Evolutionary conservation across 192 early-diverging fungal species (phyloP).

Genomic region (Geranomyces variabilis): DNA sequence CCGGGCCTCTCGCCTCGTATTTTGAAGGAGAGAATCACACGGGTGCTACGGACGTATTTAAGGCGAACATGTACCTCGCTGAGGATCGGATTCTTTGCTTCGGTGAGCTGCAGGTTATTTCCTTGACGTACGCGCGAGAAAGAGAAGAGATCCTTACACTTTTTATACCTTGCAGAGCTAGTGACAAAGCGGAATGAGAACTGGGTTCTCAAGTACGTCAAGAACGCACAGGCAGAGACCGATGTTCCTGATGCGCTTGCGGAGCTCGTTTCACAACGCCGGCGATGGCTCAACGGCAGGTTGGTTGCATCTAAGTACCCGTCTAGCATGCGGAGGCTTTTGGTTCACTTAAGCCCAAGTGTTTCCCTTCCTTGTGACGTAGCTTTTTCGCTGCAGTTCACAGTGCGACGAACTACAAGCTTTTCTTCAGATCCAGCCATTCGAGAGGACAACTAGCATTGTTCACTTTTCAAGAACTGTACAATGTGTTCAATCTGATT

Average conservation of each 20-base stretch:
- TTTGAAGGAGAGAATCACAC: conserved; percentile 60
- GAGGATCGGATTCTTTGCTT: conserved; percentile 47
- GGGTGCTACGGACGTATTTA: conserved; percentile 62
- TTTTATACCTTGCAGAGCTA: too few relatives aligned
- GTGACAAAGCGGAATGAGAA: conserved; percentile 71
- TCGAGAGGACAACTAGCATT: conserved; percentile 68
- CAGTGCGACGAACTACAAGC: conserved; percentile 71
- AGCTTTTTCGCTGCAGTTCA: conserved; percentile 87
- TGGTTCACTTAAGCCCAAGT: too few relatives aligned
- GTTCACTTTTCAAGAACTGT: conserved; percentile 76
- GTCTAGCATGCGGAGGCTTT: too few relatives aligned
- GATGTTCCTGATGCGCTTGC: conserved; percentile 85
- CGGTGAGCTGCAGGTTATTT: too few relatives aligned
- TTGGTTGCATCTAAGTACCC: too few relatives aligned
- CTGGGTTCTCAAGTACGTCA: conserved; percentile 76
- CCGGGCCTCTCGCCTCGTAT: conserved; percentile 71
- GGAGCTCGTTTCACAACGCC: conserved; percentile 93
- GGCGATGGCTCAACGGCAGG: conserved; percentile 94
- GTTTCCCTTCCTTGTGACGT: too few relatives aligned
- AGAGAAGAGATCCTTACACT: too few relatives aligned
- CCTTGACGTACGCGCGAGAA: too few relatives aligned
- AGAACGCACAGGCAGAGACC: conserved; percentile 81
- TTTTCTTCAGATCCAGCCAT: conserved; percentile 79
- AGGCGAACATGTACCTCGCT: conserved; percentile 77
- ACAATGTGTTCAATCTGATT: conserved; percentile 78